Base-by-base conservation (phyloP, 208 protist species). In the Eutreptiella sp. region DNA sequence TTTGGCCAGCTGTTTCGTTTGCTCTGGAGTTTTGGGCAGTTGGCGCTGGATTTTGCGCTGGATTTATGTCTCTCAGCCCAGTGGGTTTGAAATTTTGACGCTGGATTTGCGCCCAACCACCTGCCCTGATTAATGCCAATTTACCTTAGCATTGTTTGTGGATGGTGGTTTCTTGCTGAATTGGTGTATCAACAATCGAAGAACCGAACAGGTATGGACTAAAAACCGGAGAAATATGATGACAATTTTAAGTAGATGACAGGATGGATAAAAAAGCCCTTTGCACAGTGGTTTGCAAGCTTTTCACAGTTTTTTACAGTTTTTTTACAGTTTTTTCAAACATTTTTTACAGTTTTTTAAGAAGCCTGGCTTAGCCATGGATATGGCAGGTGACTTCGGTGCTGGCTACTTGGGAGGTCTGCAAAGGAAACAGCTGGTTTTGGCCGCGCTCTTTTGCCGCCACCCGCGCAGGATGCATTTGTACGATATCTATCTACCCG, bases 1-100 rank as follows among this genome's bases (percentile, higher is more conserved):
- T 98, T 35, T 83, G 97, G 58, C 91, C 93, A 2, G 89, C 95
- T 14, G 94, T 94, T n/a, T 77, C 89, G 35, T 98, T 97, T 68
- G 82, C 90, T 28, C 73, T 98, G 38, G 80, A 87, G 32, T 87
- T 83, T 4, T 83, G 77, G 27, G 91, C 89, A 1, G 76, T 94
- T n/a, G 79, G 46, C 63, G 64, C 39, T 83, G 66, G 31, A 75
- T 62, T 58, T 83, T 77, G 19, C 77, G 68, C 5, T 63, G 57
- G 21, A 57, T 36, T 41, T 76, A 66, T 39, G 68, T 43, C 27
- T 64, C 74, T n/a, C 79, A 71, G 21, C 72, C 38, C n/a, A 54
- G 43, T 5, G 21, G 52, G 36, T 72, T 34, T n/a, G 31, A 46
- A 28, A 29, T 2, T 29, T 46, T 41, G 34, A 48, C 39, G 23